Conservation (phyloP, 2,329 filamentous ascomycete species). For the Verticillium nonalfalfae region DNA sequence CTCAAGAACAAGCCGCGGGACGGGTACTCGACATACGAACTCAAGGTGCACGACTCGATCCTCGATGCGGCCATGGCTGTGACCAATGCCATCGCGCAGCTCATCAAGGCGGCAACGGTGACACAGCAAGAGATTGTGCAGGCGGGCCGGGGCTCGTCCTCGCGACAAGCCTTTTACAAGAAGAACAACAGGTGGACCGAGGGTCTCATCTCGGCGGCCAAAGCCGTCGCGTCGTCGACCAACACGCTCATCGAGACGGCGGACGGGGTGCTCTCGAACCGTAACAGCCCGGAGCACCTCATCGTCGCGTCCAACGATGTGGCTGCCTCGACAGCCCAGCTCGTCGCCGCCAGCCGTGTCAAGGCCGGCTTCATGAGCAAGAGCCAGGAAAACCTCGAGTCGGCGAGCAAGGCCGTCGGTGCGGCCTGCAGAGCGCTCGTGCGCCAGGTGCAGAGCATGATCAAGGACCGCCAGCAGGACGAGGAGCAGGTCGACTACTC, state of each 20-base stretch:
- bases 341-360: constrained; percentile 90
- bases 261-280: constrained; percentile 85
- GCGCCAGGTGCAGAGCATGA: constrained; percentile 89
- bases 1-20: constrained; percentile 96
- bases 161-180: constrained; percentile 95
- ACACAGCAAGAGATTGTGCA: constrained; percentile 97
- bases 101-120: constrained; percentile 89
- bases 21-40: constrained; percentile 90
- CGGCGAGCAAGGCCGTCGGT: constrained; percentile 88
- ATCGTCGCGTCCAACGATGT: constrained; percentile 98
- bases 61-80: constrained; percentile 89
- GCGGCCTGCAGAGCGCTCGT: constrained; percentile 82
- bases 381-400: constrained; percentile 86
- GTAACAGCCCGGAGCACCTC: constrained; percentile 92
- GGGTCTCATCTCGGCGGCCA: constrained; percentile 92
- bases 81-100: constrained; percentile 84
- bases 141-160: constrained; percentile 81
- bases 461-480: constrained; percentile 76
- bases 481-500: constrained; percentile 81
- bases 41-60: constrained; percentile 93
- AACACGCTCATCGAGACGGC: constrained; percentile 97
- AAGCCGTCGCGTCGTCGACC: constrained; percentile 88
- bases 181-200: constrained; percentile 99
- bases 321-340: constrained; percentile 89
- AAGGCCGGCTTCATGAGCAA: constrained; percentile 98